phyloP scores from a whole-genome alignment of 1,284 basidiomycete species.

The Tilletia walkeri region DNA sequence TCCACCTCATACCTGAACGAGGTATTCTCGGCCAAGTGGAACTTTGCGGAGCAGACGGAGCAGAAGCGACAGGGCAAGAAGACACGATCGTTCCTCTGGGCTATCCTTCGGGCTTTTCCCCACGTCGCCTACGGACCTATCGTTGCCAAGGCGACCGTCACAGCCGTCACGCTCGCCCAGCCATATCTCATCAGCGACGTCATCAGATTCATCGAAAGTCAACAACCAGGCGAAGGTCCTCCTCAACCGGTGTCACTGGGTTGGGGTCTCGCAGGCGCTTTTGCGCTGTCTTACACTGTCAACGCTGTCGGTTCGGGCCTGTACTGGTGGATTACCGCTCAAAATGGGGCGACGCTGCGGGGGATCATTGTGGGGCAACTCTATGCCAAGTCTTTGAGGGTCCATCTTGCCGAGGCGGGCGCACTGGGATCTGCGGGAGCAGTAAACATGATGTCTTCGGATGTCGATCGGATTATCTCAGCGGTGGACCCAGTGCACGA shows the following conservation, averaged over 20 bases:
- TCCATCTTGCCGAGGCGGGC: constrained; percentile 41
- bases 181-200: constrained; percentile 43
- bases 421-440: constrained; percentile 39
- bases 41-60: not conserved
- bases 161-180: constrained; percentile 34
- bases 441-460: constrained; percentile 49
- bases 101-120: not conserved
- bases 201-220: constrained; percentile 38
- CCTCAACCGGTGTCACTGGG: constrained; percentile 37
- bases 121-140: not conserved
- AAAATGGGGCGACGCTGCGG: constrained; percentile 36
- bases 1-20: not conserved
- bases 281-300: constrained; percentile 42
- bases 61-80: not conserved
- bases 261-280: constrained; percentile 49
- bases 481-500: constrained; percentile 32
- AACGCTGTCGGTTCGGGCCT: constrained; percentile 34
- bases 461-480: constrained; percentile 44
- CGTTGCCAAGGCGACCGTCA: constrained; percentile 26
- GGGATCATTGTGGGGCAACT: constrained; percentile 45
- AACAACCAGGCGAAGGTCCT: constrained; percentile 18
- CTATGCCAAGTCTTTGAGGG: constrained; percentile 42
- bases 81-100: not conserved
- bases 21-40: not conserved
- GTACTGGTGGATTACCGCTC: constrained; percentile 33